Conservation (phyloP, 208 protist species). For the Trypanosomatidae sp. region DNA sequence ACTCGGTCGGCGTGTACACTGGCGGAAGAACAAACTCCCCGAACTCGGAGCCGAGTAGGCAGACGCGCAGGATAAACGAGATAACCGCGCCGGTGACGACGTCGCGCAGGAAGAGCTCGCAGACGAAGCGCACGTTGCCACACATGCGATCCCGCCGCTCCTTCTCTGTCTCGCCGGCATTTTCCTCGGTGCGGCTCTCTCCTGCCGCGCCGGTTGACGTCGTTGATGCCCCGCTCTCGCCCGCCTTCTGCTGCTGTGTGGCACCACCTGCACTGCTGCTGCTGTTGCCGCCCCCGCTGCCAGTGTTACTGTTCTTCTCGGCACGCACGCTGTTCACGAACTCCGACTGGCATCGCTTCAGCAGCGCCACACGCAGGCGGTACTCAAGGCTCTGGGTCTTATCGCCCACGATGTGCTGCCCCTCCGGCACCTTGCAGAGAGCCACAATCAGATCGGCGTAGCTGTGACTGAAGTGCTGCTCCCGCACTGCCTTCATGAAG, state of each 20-base stretch:
- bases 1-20: conserved; percentile 56
- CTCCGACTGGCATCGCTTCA: conserved; percentile 68
- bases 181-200: no score
- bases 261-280: no score
- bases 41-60: conserved; percentile 41
- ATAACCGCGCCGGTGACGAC: conserved; percentile 63
- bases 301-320: no score
- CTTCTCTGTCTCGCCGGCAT: conserved; percentile 46
- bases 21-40: conserved; percentile 52
- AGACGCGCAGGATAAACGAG: conserved; percentile 50
- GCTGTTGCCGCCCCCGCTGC: no score
- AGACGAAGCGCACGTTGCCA: conserved; percentile 78
- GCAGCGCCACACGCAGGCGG: conserved; percentile 62
- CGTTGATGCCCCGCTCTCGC: no score
- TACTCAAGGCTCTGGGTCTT: conserved; percentile 67
- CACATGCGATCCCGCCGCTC: conserved; percentile 59
- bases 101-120: conserved; percentile 70
- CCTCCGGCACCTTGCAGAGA: conserved; percentile 63
- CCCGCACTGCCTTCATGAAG: conserved; percentile 78
- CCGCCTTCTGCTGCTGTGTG: no score
- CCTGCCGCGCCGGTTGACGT: no score
- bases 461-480: conserved; percentile 68
- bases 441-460: conserved; percentile 75
- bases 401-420: conserved; percentile 55
- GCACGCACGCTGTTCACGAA: conserved; percentile 40